Evolutionary conservation across 140 eudicot genomes (phyloP).

Genomic region (Cichorium intybus): DNA sequence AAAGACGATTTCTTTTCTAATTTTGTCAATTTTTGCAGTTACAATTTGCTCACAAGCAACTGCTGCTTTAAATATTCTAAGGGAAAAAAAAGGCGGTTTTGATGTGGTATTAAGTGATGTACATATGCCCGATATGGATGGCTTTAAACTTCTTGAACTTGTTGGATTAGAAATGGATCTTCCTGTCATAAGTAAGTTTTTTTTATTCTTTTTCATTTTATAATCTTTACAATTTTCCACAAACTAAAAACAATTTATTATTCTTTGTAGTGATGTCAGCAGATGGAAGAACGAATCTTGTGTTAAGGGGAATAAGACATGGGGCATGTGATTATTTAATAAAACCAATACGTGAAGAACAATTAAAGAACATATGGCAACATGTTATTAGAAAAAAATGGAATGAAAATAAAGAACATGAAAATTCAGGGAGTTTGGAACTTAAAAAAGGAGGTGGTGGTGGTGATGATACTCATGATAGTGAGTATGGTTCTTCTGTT

Average conservation of each 20-base stretch:
- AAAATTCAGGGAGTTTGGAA: slow-evolving; percentile 61
- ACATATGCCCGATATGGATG: slow-evolving; percentile 91
- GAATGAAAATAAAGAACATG: slow-evolving; percentile 63
- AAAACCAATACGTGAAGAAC: slow-evolving; percentile 78
- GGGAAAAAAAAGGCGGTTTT: slow-evolving; percentile 60
- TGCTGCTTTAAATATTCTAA: slow-evolving; percentile 58
- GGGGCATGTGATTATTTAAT: slow-evolving; percentile 87
- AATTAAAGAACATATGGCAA: slow-evolving; percentile 79
- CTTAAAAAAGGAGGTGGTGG: slow-evolving; percentile 51
- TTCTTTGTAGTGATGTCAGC: slow-evolving; percentile 73
- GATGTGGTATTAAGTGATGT: slow-evolving; percentile 78
- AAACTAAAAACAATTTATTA: neutral
- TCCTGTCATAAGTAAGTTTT: slow-evolving; percentile 70
- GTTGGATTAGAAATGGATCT: slow-evolving; percentile 88
- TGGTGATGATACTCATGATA: slow-evolving; percentile 43
- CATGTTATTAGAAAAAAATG: slow-evolving; percentile 74
- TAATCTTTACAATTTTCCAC: neutral
- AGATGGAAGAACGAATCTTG: slow-evolving; percentile 71
- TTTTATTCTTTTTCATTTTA: neutral
- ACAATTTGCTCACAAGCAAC: slow-evolving; percentile 66
- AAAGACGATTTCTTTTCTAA: neutral
- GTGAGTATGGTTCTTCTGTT: slow-evolving; percentile 63
- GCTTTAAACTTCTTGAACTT: slow-evolving; percentile 75
- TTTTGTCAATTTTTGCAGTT: slow-evolving; percentile 41
- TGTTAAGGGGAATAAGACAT: slow-evolving; percentile 66